Evolutionary conservation across 495 filamentous ascomycete genomes (phyloP).

Genomic region (Penicillium cinerascens): DNA sequence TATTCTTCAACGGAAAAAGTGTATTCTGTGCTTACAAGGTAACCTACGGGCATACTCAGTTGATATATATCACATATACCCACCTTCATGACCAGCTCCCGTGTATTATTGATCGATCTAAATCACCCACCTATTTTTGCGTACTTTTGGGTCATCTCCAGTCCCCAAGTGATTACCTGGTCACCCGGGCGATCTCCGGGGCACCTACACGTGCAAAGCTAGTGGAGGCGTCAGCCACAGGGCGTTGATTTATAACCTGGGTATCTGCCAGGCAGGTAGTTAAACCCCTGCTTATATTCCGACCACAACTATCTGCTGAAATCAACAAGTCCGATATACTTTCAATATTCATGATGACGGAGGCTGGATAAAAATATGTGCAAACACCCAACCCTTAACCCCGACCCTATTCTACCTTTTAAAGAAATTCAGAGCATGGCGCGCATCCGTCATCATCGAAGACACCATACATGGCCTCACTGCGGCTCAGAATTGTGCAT

Average conservation of each 20-base stretch:
- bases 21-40: neutral
- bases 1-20: neutral
- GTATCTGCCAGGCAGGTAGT: conserved; percentile 3
- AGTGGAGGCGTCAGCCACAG: neutral
- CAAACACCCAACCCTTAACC: neutral
- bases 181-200: conserved; percentile 14
- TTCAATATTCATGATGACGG: conserved; percentile 14
- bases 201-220: conserved; percentile 8
- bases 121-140: neutral
- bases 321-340: neutral
- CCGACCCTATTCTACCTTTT: neutral
- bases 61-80: neutral
- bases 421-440: conserved; percentile 21
- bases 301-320: neutral
- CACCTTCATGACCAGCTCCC: neutral
- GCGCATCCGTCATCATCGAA: conserved; percentile 27
- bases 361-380: neutral
- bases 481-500: conserved; percentile 30
- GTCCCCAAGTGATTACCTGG: conserved; percentile 9
- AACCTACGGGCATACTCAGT: neutral
- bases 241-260: conserved; percentile 16
- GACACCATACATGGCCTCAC: conserved; percentile 43
- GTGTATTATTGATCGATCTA: neutral
- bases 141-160: conserved; percentile 5
- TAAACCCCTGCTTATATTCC: neutral